Percentiles rank a stretch among this genome's conserved stretches.
These are phyloP conservation scores for Penicillium bovifimosum DNA, from an alignment of 495 filamentous ascomycete species.

Conservation along the genomic window DNA sequence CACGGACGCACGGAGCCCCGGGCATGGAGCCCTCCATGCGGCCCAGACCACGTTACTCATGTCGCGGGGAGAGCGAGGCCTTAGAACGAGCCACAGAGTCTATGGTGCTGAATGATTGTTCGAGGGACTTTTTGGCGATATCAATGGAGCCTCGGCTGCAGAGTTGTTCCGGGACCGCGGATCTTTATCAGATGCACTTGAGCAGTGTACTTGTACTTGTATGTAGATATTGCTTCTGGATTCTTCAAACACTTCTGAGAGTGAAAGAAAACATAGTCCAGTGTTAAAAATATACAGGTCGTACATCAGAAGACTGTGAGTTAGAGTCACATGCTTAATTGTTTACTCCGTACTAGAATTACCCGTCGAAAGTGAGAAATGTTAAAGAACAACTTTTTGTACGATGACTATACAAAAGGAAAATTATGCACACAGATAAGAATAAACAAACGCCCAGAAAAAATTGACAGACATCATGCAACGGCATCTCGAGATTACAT, in stretches of 20 bases:
- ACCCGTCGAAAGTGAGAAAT: not conserved
- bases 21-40: constrained; percentile 44
- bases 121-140: constrained; percentile 4
- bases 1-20: constrained; percentile 31
- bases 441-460: constrained; percentile 16
- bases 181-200: not conserved
- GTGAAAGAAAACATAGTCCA: too few species aligned
- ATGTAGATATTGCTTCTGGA: too few species aligned
- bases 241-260: too few species aligned
- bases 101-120: not conserved
- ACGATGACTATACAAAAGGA: constrained; percentile 27
- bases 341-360: too few species aligned
- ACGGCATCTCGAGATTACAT: constrained; percentile 37
- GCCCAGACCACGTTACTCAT: constrained; percentile 46
- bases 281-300: too few species aligned
- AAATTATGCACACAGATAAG: constrained; percentile 26
- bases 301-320: not conserved
- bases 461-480: constrained; percentile 24
- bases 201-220: not conserved
- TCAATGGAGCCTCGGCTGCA: constrained; percentile 7
- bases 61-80: constrained; percentile 22
- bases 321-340: too few species aligned
- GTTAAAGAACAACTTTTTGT: constrained; percentile 18
- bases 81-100: not conserved
- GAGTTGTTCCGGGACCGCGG: constrained; percentile 14